phyloP scores from a whole-genome alignment of 2,329 filamentous ascomycete species.

The Podosphaera leucotricha region DNA sequence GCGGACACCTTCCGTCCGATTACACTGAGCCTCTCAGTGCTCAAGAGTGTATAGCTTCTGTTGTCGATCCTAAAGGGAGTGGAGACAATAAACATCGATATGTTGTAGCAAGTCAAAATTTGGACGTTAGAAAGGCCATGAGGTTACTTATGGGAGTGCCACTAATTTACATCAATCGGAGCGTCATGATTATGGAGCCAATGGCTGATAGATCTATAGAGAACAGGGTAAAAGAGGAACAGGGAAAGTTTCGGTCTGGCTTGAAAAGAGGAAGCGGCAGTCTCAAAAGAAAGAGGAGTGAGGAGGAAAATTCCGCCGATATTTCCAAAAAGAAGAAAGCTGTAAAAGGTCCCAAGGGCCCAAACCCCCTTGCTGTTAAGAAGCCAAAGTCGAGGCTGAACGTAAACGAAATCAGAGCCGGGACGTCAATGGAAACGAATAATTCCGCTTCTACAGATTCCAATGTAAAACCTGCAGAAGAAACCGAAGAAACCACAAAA shows the following conservation, averaged over 20 bases:
- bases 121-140: slow-evolving; percentile 36
- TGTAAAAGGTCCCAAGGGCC: slow-evolving; percentile 37
- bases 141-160: slow-evolving; percentile 48
- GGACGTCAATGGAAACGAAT: not conserved
- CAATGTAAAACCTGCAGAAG: not conserved
- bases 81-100: slow-evolving; percentile 58
- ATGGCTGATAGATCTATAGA: slow-evolving; percentile 46
- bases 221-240: slow-evolving; percentile 44
- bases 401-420: slow-evolving; percentile 2
- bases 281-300: slow-evolving; percentile 16
- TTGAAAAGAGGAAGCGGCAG: slow-evolving; percentile 26
- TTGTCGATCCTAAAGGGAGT: slow-evolving; percentile 55
- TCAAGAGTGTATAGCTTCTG: slow-evolving; percentile 44
- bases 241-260: slow-evolving; percentile 48
- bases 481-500: not conserved
- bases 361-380: slow-evolving; percentile 48
- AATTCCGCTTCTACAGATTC: not conserved
- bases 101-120: slow-evolving; percentile 51
- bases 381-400: slow-evolving; percentile 32
- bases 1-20: slow-evolving; percentile 51
- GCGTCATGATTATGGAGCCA: slow-evolving; percentile 57
- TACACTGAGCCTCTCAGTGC: slow-evolving; percentile 47
- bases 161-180: slow-evolving; percentile 53
- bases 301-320: slow-evolving; percentile 3
- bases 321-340: slow-evolving; percentile 27